Conservation (phyloP, 352 stramenopile species). For the Saprolegnia diclina region DNA sequence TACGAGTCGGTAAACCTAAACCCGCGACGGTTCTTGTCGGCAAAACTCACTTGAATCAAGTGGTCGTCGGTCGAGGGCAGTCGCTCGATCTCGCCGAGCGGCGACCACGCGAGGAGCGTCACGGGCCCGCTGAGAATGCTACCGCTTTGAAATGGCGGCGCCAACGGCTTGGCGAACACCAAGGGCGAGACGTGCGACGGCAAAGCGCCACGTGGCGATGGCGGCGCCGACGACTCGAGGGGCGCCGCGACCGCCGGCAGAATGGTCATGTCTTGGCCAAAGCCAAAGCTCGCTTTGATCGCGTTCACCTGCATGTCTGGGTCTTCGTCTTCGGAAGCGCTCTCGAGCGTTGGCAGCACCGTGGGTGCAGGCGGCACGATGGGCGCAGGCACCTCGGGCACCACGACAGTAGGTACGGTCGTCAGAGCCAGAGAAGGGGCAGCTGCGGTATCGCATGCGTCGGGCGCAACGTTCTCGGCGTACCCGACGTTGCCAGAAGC, state of each 20-base stretch:
- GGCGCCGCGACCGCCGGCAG: conserved; percentile 28
- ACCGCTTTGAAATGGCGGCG: conserved; percentile 62
- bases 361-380: conserved; percentile 21
- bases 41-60: conserved; percentile 74
- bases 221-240: background rate
- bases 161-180: background rate
- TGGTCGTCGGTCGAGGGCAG: conserved; percentile 47
- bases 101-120: conserved; percentile 62
- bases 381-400: background rate
- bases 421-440: background rate
- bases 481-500: conserved; percentile 12
- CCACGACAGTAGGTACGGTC: background rate
- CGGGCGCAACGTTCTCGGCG: conserved; percentile 8
- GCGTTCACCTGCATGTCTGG: conserved; percentile 64
- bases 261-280: conserved; percentile 39
- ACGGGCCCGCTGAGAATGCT: conserved; percentile 43
- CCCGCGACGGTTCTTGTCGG: conserved; percentile 68
- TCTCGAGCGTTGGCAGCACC: conserved; percentile 48
- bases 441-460: background rate
- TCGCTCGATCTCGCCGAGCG: conserved; percentile 71
- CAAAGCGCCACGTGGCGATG: conserved; percentile 25
- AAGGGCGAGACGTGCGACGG: conserved; percentile 8
- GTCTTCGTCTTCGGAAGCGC: conserved; percentile 53
- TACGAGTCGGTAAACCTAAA: conserved; percentile 86
- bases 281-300: conserved; percentile 81